A percentile compares a stretch with the other conserved stretches of the same genome.
These are phyloP conservation scores for Triangularia verruculosa DNA, from an alignment of 2,329 filamentous ascomycete species.

Conservation along the genomic window DNA sequence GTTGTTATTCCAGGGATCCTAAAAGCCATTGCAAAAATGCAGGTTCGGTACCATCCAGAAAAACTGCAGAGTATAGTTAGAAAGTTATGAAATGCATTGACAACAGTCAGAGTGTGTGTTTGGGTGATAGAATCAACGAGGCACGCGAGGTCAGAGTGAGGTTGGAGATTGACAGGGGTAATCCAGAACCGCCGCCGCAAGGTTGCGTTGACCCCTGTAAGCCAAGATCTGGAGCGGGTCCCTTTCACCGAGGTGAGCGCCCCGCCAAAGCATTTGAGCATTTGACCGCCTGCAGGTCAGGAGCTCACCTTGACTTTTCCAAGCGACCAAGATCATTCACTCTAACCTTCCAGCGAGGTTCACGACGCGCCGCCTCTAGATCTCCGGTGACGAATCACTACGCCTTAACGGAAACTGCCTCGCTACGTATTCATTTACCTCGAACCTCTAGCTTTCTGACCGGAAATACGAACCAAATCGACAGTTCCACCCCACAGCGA, in stretches of 20 bases:
- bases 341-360: neutral
- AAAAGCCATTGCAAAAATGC: neutral
- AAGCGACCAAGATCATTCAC: neutral
- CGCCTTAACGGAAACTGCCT: neutral
- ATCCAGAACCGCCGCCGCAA: neutral
- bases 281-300: neutral
- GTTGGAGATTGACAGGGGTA: conserved; percentile 1
- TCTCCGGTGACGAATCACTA: neutral
- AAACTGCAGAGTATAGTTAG: conserved; percentile 10
- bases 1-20: conserved; percentile 3
- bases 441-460: neutral
- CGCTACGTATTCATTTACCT: neutral
- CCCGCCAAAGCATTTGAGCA: conserved; percentile 6
- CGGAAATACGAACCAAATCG: neutral
- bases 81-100: neutral
- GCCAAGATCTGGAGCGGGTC: neutral
- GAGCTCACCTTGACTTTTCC: neutral
- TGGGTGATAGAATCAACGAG: neutral
- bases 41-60: conserved; percentile 6
- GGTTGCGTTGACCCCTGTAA: neutral
- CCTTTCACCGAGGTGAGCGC: neutral
- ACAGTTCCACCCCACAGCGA: neutral
- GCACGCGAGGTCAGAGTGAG: neutral
- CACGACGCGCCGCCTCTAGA: neutral
- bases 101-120: neutral